phyloP scores from a whole-genome alignment of 805 yeast genomes.

The Pichia exigua region DNA sequence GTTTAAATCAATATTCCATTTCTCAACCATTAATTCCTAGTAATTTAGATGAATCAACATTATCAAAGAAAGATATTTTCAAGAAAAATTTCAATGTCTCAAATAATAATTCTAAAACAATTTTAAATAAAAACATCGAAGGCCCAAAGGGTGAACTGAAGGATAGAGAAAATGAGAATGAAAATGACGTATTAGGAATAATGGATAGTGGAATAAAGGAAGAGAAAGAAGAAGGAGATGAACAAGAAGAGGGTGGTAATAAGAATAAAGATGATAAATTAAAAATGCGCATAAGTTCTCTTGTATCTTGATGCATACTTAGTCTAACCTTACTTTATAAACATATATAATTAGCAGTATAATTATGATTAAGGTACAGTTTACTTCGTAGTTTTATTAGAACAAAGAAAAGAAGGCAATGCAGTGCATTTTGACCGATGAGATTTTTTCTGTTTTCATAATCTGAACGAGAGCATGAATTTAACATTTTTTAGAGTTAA shows the following conservation, averaged over 20 bases:
- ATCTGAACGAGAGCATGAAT: not conserved
- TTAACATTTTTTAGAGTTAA: not conserved
- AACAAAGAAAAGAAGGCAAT: not conserved
- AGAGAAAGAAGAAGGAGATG: not conserved
- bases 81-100: conserved; percentile 24
- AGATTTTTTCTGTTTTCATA: not conserved
- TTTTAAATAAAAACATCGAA: not conserved
- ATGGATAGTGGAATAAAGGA: not conserved
- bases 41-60: not conserved
- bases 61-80: conserved; percentile 17
- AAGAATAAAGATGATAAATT: conserved; percentile 2
- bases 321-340: not conserved
- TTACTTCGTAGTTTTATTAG: no score
- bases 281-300: conserved; percentile 12
- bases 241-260: not conserved
- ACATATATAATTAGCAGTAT: not conserved
- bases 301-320: not conserved
- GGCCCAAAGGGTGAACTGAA: conserved; percentile 5
- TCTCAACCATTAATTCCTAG: not conserved
- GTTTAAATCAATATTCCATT: conserved; percentile 12
- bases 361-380: not conserved
- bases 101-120: not conserved
- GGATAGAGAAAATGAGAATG: not conserved
- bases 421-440: not conserved
- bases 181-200: not conserved